Conservation (phyloP, 306 rosid species). For the Medicago truncatula region DNA sequence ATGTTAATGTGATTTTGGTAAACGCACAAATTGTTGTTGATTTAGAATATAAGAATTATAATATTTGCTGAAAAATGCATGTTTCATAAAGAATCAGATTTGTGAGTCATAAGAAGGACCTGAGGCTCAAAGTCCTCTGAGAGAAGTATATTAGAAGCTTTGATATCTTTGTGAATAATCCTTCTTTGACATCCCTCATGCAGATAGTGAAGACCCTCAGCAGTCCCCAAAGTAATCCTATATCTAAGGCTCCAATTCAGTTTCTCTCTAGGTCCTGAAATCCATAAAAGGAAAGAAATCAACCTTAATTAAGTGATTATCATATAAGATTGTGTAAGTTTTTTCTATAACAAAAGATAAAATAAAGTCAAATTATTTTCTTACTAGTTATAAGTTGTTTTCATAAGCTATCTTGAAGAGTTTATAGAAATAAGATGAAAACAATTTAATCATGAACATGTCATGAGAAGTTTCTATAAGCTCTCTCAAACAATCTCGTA, state of each 20-base stretch:
- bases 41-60: conserved; percentile 20
- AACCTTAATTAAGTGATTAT: too few species aligned
- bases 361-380: too few species aligned
- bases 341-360: too few species aligned
- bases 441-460: background rate
- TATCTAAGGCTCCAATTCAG: conserved; percentile 77
- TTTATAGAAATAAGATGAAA: background rate
- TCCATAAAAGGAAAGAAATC: background rate
- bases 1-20: background rate
- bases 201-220: conserved; percentile 88
- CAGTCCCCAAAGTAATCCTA: conserved; percentile 81
- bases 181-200: conserved; percentile 96
- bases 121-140: conserved; percentile 93
- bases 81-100: conserved; percentile 7
- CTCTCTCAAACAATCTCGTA: background rate
- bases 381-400: too few species aligned
- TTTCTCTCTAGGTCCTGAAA: conserved; percentile 80
- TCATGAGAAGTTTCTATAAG: too few species aligned
- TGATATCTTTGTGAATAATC: conserved; percentile 94
- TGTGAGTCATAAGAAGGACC: conserved; percentile 51
- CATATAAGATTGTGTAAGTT: too few species aligned
- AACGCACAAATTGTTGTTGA: background rate
- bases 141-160: conserved; percentile 92
- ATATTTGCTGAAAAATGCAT: background rate
- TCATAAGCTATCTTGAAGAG: too few species aligned